Base-by-base conservation (phyloP, 306 rosid species). In the Sphenostylis stenocarpa region DNA sequence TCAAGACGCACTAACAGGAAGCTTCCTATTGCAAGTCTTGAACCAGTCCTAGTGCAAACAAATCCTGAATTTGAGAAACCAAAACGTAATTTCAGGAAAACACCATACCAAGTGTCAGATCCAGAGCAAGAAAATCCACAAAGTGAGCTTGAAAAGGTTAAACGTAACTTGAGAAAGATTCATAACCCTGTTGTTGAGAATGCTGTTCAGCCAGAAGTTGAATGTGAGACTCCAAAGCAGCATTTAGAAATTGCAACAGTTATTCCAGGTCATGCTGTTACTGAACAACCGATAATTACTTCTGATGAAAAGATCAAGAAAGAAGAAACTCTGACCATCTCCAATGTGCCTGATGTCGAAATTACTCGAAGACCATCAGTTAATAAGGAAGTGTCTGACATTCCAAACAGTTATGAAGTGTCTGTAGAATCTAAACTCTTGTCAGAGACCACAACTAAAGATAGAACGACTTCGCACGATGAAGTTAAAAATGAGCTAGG, bases 151-250 rank as follows among this genome's bases (percentile, higher is more conserved):
- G 98, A 90, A 81, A 93, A 93, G 83, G 90, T 93, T 24, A 93
- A 93, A 52, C 94, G 94, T 7, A 89, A 75, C 87, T 87, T 90
- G 82, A 93, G 96, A 84, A 93, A 90, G 90, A 89, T 93, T 84
- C 94, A 89, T 78, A 87, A 77, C 79, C 96, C 98, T 14, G 78
- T 82, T 62, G 76, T 81, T 49, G 98, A 89, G 76, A 87, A 79
- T 75, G 66, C 85, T 53, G 78, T 55, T 71, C 87, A 55, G 47
- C 56, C 81, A 26, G 93, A 90, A 80, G 87, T 75, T 28, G 97
- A 85, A 51, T 41, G 71, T 16, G 91, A 84, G 48, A 77, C 57
- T 62, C 65, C 75, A 38, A 89, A 86, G 73, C 89, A 64, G 73
- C 82, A 51, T 70, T 23, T 77, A 51, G 96, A 87, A 48, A 90